Conservation (phyloP, 78 protist genomes). For the slime mould (Dictyostelium discoideum) region DNA sequence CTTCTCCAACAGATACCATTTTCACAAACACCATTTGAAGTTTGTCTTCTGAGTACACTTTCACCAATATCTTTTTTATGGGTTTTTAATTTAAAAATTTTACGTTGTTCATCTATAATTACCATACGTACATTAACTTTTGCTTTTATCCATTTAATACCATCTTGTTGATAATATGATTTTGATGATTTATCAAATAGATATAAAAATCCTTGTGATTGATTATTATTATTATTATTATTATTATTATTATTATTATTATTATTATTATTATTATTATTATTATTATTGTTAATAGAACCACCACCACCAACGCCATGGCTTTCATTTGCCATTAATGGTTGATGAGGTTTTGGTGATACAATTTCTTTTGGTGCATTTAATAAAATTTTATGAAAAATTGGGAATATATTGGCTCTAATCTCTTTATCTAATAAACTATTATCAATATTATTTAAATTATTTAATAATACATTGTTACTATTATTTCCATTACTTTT, state of each 20-base stretch:
- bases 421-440: conserved; percentile 50
- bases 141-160: conserved; percentile 77
- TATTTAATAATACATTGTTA: background rate
- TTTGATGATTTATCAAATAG: conserved; percentile 49
- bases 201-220: conserved; percentile 61
- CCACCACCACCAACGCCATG: background rate
- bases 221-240: background rate
- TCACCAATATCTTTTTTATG: conserved; percentile 77
- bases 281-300: background rate
- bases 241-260: background rate
- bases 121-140: conserved; percentile 70
- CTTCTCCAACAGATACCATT: conserved; percentile 62
- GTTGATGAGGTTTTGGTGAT: conserved; percentile 1
- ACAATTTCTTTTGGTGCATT: conserved; percentile 8
- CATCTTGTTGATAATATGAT: conserved; percentile 44
- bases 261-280: background rate
- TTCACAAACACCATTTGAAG: conserved; percentile 47
- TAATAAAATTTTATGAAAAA: conserved; percentile 25
- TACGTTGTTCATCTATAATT: conserved; percentile 34
- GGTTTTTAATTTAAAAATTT: conserved; percentile 52
- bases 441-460: background rate
- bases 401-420: conserved; percentile 37
- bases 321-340: background rate
- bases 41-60: conserved; percentile 69
- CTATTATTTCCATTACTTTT: background rate